Evolutionary conservation across 345 rosid species (phyloP), one percentile per base, ranked within the genome.

Genomic region (Streptanthus diversifolius): DNA sequence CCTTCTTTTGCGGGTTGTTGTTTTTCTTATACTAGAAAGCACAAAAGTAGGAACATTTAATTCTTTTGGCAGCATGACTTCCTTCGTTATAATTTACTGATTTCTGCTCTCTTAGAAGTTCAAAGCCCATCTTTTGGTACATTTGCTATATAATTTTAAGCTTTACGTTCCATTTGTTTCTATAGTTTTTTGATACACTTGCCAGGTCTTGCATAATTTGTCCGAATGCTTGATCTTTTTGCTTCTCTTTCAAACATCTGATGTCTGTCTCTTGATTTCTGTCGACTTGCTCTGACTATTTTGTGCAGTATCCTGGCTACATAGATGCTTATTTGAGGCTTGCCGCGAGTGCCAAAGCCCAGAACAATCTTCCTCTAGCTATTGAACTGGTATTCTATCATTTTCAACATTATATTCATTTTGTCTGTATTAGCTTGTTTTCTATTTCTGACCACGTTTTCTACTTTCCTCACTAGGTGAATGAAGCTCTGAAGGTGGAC

Each of bases 291-390:
- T 62, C 63, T 53, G 70, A 29, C 22, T 68, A 5, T 65, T 63
- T 27, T 70, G 70, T 71, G 61, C 93, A 93, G 99, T 88, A 85
- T 83, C 99, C 93, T 62, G 88, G 85, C 69, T 91, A 93, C 55
- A 78, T 88, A 51, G 99, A 93, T 86, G 92, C 97, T 70, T 93
- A 88, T 83, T 69, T 93, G 83, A 85, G 97, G 91, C 91, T 93
- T 62, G 96, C 99, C 74, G 95, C 93, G 22, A 87, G 87, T 63
- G 90, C 97, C 68, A 93, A 88, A 80, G 83, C 91, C 77, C 88
- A 86, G 70, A 91, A 89, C 81, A 91, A 93, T 84, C 84, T 91
- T 80, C 90, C 85, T 74, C 75, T 86, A 74, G 91, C 97, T 83
- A 95, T 95, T 79, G 99, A 95, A 75, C 86, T 95, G 99, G 99